Evolutionary conservation across 768 basidiomycete species (phyloP), one percentile per base, ranked within the genome.

Genomic region (Suillus weaverae): DNA sequence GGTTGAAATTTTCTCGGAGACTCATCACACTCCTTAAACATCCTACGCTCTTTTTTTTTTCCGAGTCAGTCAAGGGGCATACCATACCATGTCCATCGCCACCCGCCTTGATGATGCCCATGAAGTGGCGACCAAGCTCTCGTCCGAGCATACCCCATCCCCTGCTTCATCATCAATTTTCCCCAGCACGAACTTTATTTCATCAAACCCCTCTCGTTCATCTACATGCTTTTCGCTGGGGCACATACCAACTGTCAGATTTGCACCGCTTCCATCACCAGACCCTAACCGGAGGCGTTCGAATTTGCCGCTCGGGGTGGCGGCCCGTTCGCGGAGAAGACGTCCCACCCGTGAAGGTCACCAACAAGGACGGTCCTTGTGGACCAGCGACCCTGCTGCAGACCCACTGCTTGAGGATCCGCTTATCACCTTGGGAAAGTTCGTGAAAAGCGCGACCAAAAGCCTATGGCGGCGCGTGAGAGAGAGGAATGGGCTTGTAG

Each of bases 231-330:
- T 67, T 39, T 61, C 69, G 38, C 66, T 46, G 18, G 35, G 30
- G 38, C 60, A 65, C 35, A 50, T 70, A 18, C 73, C 70, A 44
- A 81, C 77, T 59, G 81, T 89, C 51, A 83, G 79, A 66, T 89
- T 89, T 62, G 87, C 87, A 1, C 87, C 87, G 0, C 75, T 89
- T 30, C 87, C 87, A 1, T 77, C 83, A 63, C 72, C 82, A 1
- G 84, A 80, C 22, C 83, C 84, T 3, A 79, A 81, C 26, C 82
- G 81, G 68, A 81, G 83, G 53, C 80, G 82, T 26, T 84, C 81
- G 6, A 71, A 78, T 43, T 76, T 78, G 5, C 87, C 87, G 6
- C 74, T 88, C 4, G 87, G 87, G 5, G 82, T 86, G 66, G 81
- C 86, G 38, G 85, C 82, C 20, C 76, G 77, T 56, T 66, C 68